Conservation (phyloP, 225 moss, liverwort and hornwort genomes). For the Ulota crispa region DNA sequence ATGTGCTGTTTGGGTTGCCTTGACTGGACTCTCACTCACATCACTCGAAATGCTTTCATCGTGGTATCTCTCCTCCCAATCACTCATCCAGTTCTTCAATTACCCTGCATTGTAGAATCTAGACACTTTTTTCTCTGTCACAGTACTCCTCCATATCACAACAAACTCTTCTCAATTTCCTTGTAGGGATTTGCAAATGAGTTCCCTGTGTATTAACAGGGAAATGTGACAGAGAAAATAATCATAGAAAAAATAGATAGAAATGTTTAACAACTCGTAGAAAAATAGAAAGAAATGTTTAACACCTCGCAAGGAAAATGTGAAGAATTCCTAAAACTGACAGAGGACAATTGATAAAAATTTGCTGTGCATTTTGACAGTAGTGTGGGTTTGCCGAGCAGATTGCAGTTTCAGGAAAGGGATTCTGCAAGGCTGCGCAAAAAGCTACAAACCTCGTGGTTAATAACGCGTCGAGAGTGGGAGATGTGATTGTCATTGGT, state of each 20-base stretch:
- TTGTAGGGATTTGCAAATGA: too few relatives aligned
- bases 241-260: too few relatives aligned
- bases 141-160: neutral
- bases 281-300: too few relatives aligned
- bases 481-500: slow-evolving; percentile 65
- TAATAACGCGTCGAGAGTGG: slow-evolving; percentile 64
- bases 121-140: too few relatives aligned
- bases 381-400: neutral
- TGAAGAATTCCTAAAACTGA: too few relatives aligned
- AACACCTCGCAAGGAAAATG: too few relatives aligned
- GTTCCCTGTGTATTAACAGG: too few relatives aligned
- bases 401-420: slow-evolving; percentile 83
- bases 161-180: too few relatives aligned
- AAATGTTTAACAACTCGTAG: too few relatives aligned
- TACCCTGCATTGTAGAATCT: too few relatives aligned
- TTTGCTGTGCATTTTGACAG: neutral
- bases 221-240: too few relatives aligned
- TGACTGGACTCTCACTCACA: slow-evolving; percentile 79
- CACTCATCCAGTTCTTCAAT: neutral
- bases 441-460: slow-evolving; percentile 66
- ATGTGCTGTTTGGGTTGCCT: slow-evolving; percentile 84
- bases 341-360: too few relatives aligned
- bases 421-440: slow-evolving; percentile 73
- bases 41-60: slow-evolving; percentile 73
- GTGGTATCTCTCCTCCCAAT: slow-evolving; percentile 26